Percentiles rank a stretch among this genome's conserved stretches.
Conservation (phyloP, 148 eudicot genomes). For the Rhododendron ovatum region DNA sequence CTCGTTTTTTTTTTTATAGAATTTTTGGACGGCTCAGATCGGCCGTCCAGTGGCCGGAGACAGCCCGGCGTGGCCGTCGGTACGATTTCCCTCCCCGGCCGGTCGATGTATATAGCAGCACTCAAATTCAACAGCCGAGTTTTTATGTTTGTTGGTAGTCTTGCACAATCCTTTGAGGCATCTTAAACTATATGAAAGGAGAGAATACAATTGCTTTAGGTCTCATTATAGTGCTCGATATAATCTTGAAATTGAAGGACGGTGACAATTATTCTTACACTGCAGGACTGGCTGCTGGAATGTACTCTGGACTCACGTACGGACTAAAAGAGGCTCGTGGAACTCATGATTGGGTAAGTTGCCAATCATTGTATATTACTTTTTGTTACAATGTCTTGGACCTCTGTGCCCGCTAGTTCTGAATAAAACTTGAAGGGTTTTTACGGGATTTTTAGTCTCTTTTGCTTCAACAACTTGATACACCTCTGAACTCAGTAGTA, state of each 20-base stretch:
- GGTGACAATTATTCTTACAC: not conserved
- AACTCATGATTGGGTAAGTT: slow-evolving; percentile 85
- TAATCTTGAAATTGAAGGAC: not conserved
- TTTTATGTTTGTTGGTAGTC: no score
- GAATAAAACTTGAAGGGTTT: not conserved
- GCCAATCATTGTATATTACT: not conserved
- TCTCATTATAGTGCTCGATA: not conserved
- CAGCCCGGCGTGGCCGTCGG: no score
- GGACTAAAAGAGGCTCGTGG: slow-evolving; percentile 94
- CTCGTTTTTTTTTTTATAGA: no score
- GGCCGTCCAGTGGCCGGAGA: no score
- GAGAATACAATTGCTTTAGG: not conserved
- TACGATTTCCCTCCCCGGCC: no score
- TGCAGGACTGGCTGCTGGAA: slow-evolving; percentile 83
- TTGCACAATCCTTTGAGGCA: not conserved
- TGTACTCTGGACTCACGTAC: slow-evolving; percentile 93
- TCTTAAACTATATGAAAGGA: not conserved
- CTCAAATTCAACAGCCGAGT: not conserved
- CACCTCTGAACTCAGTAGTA: not conserved
- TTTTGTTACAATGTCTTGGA: not conserved
- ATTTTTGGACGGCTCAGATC: no score
- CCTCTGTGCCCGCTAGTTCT: not conserved
- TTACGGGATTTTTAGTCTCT: not conserved
- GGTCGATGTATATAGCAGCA: no score
- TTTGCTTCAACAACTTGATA: not conserved